These are phyloP conservation scores for Aplosporella prunicola DNA, from an alignment of 2,329 filamentous ascomycete genomes.

Conservation along the genomic window DNA sequence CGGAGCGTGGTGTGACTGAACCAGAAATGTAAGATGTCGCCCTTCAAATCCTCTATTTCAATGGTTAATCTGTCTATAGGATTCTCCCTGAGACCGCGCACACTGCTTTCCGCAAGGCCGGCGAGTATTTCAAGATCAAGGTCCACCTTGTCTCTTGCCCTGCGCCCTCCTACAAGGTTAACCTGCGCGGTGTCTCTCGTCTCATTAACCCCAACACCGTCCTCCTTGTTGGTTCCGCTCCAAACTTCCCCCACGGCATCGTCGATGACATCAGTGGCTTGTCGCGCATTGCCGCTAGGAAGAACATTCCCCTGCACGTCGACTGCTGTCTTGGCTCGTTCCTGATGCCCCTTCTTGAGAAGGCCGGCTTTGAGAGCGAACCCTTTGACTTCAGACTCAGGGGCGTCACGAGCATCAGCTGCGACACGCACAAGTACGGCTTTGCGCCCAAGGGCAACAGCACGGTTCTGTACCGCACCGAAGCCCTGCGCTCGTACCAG, in stretches of 20 bases:
- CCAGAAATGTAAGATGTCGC: constrained; percentile 70
- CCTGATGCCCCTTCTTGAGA: constrained; percentile 81
- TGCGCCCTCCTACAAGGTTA: constrained; percentile 74
- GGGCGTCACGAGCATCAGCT: constrained; percentile 90
- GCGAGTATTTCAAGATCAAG: constrained; percentile 94
- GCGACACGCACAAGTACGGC: constrained; percentile 98
- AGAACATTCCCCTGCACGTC: constrained; percentile 81
- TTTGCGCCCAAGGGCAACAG: constrained; percentile 98
- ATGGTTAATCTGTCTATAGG: constrained; percentile 37
- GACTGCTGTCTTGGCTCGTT: constrained; percentile 98
- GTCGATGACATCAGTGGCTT: constrained; percentile 87
- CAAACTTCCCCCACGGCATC: constrained; percentile 97
- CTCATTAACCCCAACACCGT: constrained; percentile 92
- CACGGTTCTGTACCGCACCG: constrained; percentile 79
- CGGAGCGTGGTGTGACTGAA: constrained; percentile 77
- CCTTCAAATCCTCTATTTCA: background rate
- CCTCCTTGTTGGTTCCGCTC: constrained; percentile 84
- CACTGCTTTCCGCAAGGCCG: constrained; percentile 92
- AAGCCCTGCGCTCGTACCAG: constrained; percentile 72
- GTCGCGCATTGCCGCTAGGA: constrained; percentile 69
- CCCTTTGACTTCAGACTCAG: constrained; percentile 90
- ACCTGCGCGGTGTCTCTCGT: constrained; percentile 65
- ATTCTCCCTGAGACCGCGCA: constrained; percentile 92
- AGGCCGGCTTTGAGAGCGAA: constrained; percentile 82
- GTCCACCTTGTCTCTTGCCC: constrained; percentile 81